Evolutionary conservation across 2,329 filamentous ascomycete genomes (phyloP).

Genomic region (Stachybotrys chartarum): DNA sequence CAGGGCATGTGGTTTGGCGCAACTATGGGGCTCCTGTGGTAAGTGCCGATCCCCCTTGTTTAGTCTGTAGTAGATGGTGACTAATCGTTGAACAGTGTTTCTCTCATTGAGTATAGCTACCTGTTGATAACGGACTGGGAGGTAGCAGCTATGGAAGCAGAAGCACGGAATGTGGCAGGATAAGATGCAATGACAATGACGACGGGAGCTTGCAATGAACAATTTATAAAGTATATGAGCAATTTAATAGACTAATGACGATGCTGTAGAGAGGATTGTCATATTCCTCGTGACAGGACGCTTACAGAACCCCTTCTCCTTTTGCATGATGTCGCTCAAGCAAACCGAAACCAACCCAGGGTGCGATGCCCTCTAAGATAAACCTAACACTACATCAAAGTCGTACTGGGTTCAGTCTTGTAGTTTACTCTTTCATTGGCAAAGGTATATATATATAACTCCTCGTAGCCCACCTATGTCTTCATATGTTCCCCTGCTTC

Average conservation of each 20-base stretch:
- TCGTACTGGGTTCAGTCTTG: too few species aligned
- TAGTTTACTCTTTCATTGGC: not conserved
- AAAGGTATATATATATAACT: not conserved
- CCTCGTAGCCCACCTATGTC: not conserved
- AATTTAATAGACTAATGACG: too few species aligned
- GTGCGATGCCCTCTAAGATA: too few species aligned
- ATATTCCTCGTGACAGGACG: too few species aligned
- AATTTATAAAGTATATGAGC: not conserved
- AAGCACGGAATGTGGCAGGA: slow-evolving; percentile 39
- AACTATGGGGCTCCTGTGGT: slow-evolving; percentile 62
- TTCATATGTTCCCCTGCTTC: not conserved
- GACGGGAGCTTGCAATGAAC: not conserved
- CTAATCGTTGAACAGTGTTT: slow-evolving; percentile 32
- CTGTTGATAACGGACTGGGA: slow-evolving; percentile 47
- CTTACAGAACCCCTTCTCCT: too few species aligned
- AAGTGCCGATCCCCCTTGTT: slow-evolving; percentile 20
- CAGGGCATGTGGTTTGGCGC: slow-evolving; percentile 77
- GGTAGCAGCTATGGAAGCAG: slow-evolving; percentile 44
- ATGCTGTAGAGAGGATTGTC: too few species aligned
- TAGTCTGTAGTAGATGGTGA: not conserved
- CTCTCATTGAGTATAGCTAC: slow-evolving; percentile 46
- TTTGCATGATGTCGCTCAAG: too few species aligned
- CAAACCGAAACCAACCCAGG: too few species aligned
- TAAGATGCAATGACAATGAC: slow-evolving; percentile 13
- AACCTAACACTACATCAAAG: too few species aligned